phyloP scores from a whole-genome alignment of 345 rosid genomes.

The Pelargonium nanum region DNA sequence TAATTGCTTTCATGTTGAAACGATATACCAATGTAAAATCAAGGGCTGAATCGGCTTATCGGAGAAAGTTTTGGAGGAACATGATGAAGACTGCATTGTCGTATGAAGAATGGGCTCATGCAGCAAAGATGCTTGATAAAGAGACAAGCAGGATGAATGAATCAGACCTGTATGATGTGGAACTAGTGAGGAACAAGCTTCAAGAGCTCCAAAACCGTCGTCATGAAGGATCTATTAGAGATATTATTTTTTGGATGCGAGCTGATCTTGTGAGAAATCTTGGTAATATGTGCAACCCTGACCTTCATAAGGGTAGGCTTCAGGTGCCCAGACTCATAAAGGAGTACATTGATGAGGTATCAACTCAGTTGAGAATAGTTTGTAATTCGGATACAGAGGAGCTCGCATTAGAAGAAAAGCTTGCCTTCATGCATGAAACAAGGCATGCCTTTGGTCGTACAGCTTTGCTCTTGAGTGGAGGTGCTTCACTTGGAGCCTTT shows the following conservation, averaged over 20 bases:
- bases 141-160: slow-evolving; percentile 78
- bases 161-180: slow-evolving; percentile 69
- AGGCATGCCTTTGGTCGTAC: slow-evolving; percentile 97
- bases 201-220: slow-evolving; percentile 78
- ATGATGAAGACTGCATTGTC: slow-evolving; percentile 94
- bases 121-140: slow-evolving; percentile 89
- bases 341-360: slow-evolving; percentile 90
- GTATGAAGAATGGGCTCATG: slow-evolving; percentile 97
- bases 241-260: slow-evolving; percentile 92
- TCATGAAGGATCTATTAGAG: slow-evolving; percentile 79
- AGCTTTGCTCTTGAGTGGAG: slow-evolving; percentile 94
- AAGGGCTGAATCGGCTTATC: slow-evolving; percentile 83
- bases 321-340: slow-evolving; percentile 83
- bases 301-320: slow-evolving; percentile 96
- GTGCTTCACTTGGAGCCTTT: slow-evolving; percentile 93
- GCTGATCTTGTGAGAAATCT: slow-evolving; percentile 91
- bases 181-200: slow-evolving; percentile 78
- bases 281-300: slow-evolving; percentile 94
- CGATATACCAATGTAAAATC: slow-evolving; percentile 65
- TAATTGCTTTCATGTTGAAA: slow-evolving; percentile 71
- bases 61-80: slow-evolving; percentile 97
- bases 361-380: slow-evolving; percentile 84
- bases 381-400: slow-evolving; percentile 80
- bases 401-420: slow-evolving; percentile 87
- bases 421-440: slow-evolving; percentile 93